Percentiles rank a stretch among this genome's conserved stretches.
phyloP scores from a whole-genome alignment of 495 filamentous ascomycete genomes.

The Tuber brumale region DNA sequence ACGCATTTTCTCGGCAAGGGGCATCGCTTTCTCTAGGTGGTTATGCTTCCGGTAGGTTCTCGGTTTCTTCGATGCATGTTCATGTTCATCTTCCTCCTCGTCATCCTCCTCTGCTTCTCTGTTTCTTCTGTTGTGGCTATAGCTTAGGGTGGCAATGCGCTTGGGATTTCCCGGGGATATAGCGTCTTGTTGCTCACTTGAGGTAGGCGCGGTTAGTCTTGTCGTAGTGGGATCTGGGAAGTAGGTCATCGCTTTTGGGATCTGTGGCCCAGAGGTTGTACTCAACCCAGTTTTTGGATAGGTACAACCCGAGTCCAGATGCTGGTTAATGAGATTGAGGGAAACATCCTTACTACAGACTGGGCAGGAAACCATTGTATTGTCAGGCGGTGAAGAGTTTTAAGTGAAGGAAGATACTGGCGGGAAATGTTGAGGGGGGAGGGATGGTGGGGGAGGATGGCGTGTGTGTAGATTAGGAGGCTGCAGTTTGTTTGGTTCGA shows the following conservation, averaged over 20 bases:
- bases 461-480: not conserved
- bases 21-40: conserved; percentile 62
- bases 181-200: not conserved
- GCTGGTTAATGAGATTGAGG: conserved; percentile 72
- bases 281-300: conserved; percentile 42
- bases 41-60: conserved; percentile 50
- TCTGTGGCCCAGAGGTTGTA: not conserved
- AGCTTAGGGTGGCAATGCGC: not conserved
- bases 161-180: not conserved
- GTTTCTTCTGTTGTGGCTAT: conserved; percentile 19
- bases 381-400: conserved; percentile 5
- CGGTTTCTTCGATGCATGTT: conserved; percentile 14
- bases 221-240: not conserved
- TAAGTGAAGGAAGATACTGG: not conserved
- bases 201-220: not conserved
- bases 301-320: conserved; percentile 78
- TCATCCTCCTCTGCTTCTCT: conserved; percentile 3
- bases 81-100: conserved; percentile 2
- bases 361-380: conserved; percentile 68
- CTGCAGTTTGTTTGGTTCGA: conserved; percentile 2
- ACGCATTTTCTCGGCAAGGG: conserved; percentile 90
- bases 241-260: not conserved
- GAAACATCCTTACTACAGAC: conserved; percentile 75
- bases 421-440: not conserved
- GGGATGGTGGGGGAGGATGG: not conserved